Percentiles rank a stretch among this genome's conserved stretches.
Evolutionary conservation across 306 rosid genomes (phyloP).

Genomic region (Carpinus fangiana): DNA sequence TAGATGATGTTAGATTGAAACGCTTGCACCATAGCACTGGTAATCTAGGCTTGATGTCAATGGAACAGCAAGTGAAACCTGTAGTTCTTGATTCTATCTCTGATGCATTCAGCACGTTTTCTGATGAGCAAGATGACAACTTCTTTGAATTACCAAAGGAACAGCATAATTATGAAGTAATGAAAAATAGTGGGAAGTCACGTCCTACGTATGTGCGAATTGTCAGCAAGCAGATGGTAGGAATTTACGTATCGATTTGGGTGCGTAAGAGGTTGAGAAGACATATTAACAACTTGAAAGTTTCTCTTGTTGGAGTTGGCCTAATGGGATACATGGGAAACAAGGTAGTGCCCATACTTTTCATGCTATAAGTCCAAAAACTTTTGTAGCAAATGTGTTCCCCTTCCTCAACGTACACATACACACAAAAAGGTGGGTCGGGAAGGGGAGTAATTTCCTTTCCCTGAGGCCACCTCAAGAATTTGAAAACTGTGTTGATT

Average conservation of each 20-base stretch:
- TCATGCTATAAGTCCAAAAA: constrained; percentile 21
- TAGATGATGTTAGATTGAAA: constrained; percentile 42
- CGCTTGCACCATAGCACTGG: constrained; percentile 70
- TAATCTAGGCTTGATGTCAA: constrained; percentile 49
- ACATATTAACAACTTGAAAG: constrained; percentile 77
- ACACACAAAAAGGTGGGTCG: not conserved
- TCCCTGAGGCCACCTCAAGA: constrained; percentile 4
- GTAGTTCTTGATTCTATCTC: constrained; percentile 52
- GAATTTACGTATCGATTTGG: constrained; percentile 91
- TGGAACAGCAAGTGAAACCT: constrained; percentile 45
- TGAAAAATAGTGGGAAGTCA: constrained; percentile 22
- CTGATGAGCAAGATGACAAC: constrained; percentile 54
- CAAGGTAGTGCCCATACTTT: constrained; percentile 57
- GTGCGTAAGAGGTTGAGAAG: constrained; percentile 88
- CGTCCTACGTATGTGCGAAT: constrained; percentile 67
- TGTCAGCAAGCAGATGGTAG: constrained; percentile 98
- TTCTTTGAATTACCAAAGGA: constrained; percentile 46
- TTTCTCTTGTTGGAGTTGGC: constrained; percentile 94
- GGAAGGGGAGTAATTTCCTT: not conserved
- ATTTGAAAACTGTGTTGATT: not conserved
- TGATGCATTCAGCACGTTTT: constrained; percentile 41
- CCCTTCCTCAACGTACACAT: not conserved
- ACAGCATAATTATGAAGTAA: constrained; percentile 23
- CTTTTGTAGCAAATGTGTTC: not conserved
- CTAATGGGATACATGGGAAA: constrained; percentile 99